A percentile compares a stretch with the other conserved stretches of the same genome.
phyloP scores from a whole-genome alignment of 257 asterid species.

The Gynochthodes officinalis region DNA sequence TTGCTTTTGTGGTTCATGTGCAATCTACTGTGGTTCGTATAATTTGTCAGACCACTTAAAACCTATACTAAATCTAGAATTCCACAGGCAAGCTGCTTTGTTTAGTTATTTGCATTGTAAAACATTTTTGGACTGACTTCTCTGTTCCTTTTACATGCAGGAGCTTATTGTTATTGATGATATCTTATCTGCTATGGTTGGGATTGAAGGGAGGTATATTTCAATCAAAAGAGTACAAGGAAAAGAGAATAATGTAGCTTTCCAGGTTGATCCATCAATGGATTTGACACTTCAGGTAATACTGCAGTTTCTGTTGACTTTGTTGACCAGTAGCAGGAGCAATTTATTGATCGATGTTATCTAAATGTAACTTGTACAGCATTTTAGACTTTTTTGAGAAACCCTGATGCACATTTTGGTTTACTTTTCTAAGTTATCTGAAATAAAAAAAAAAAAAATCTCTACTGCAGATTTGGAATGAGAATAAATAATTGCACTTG shows the following conservation, averaged over 20 bases:
- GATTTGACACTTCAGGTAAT: conserved; percentile 91
- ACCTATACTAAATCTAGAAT: background rate
- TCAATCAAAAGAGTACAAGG: conserved; percentile 60
- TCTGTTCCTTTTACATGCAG: conserved; percentile 39
- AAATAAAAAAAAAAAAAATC: background rate
- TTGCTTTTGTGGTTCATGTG: background rate
- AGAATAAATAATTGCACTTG: background rate
- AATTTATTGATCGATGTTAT: background rate
- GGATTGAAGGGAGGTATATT: conserved; percentile 86
- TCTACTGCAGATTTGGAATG: background rate
- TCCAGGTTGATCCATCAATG: conserved; percentile 89
- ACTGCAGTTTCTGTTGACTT: conserved; percentile 15
- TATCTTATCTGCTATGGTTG: conserved; percentile 72
- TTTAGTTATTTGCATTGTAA: background rate
- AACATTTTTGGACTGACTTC: background rate
- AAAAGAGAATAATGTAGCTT: conserved; percentile 50
- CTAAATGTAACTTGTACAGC: background rate
- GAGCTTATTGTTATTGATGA: conserved; percentile 89
- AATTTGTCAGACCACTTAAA: background rate
- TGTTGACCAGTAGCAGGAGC: background rate
- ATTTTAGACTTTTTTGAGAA: background rate
- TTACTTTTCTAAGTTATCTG: background rate
- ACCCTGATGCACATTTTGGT: background rate
- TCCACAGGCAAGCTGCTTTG: background rate
- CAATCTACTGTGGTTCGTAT: background rate